Evolutionary conservation across 768 basidiomycete genomes (phyloP), one percentile per base, ranked within the genome.

Genomic region (Lentinula sp.): DNA sequence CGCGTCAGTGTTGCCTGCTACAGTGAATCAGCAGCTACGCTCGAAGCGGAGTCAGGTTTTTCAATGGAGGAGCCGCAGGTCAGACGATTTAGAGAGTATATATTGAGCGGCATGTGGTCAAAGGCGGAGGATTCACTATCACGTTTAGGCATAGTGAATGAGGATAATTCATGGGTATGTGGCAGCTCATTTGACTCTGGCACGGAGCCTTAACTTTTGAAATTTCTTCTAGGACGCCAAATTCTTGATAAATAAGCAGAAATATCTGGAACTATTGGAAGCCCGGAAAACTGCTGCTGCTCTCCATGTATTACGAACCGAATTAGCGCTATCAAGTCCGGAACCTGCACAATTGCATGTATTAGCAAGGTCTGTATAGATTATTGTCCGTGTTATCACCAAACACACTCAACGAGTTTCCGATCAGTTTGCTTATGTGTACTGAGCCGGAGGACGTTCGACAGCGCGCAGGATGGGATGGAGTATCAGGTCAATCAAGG

Each of bases 21-120:
- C 68, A 98, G 95, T 62, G 89, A 94, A 77, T 89, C 93, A 28
- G 95, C 95, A 28, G 83, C 87, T 16, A 89, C 88, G 1, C 80
- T 98, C 57, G 93, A 97, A 74, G 89, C 88, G 4, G 95, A 98
- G 74, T 97, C 95, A 7, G 95, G 95, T 5, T 96, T 92, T 74
- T 77, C 84, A 42, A 83, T 95, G 76, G 94, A 97, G 70, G 79
- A 85, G 21, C 75, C 83, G 15, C 81, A 88, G 63, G 93, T 95
- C 5, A 78, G 87, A 2, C 83, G 88, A 61, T 95, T 98, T 70
- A 81, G 92, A 65, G 81, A 84, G 55, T 85, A 88, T 68, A 85
- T 98, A 60, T 76, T 94, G 45, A 84, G 87, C 39, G 95, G 89
- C 4, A 75, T 83, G 60, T 98, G 95, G 95, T 70, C 79, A 8